These are phyloP conservation scores for Ambrosia hybrid DNA, from an alignment of 140 eudicot species.

Conservation along the genomic window DNA sequence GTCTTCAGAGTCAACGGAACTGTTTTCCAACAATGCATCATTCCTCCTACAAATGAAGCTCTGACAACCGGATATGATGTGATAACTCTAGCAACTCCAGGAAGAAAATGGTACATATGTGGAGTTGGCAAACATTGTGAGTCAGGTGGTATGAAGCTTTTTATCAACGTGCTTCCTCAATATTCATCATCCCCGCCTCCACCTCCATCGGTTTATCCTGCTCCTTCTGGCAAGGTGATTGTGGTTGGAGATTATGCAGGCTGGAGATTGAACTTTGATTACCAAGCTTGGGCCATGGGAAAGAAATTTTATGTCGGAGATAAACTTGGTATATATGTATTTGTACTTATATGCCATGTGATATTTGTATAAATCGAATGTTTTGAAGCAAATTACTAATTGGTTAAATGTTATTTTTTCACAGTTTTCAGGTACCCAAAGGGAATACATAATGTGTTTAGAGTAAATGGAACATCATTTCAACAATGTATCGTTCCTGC, in stretches of 20 bases:
- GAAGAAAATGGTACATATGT: constrained; percentile 4
- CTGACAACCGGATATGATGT: neutral
- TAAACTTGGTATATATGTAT: constrained; percentile 24
- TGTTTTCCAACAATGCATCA: neutral
- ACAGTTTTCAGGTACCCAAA: constrained; percentile 34
- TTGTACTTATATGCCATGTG: neutral
- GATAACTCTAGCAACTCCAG: neutral
- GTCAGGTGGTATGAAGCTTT: neutral
- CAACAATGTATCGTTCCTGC: constrained; percentile 24
- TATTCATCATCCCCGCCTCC: neutral
- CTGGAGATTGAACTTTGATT: constrained; percentile 21
- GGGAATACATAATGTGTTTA: constrained; percentile 26
- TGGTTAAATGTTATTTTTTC: neutral
- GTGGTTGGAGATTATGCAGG: constrained; percentile 36
- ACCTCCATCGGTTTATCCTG: neutral
- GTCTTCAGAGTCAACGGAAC: neutral
- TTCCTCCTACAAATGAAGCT: neutral
- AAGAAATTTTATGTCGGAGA: constrained; percentile 27
- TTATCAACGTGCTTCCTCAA: neutral
- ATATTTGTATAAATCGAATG: too few relatives aligned
- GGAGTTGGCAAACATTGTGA: neutral
- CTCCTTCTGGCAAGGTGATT: constrained; percentile 3
- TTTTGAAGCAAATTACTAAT: too few relatives aligned
- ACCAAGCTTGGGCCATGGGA: too few relatives aligned
- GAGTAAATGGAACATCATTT: constrained; percentile 27